These are phyloP conservation scores for Plantago ovata DNA, from an alignment of 257 asterid species.

Conservation along the genomic window DNA sequence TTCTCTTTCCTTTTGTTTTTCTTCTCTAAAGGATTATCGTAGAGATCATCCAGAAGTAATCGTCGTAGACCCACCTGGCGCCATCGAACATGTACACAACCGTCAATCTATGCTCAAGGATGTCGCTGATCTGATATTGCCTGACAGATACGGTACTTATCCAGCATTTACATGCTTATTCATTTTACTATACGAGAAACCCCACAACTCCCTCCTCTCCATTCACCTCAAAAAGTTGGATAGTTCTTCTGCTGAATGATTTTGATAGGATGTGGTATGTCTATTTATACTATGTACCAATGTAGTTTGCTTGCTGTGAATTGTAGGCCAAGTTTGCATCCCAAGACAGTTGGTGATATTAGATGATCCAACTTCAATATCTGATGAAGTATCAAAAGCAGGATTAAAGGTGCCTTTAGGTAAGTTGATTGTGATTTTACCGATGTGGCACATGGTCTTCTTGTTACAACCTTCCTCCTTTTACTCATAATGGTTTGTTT, in stretches of 20 bases:
- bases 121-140: conserved; percentile 69
- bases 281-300: conserved; percentile 9
- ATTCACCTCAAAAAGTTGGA: not conserved
- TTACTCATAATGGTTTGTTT: not conserved
- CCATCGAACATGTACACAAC: conserved; percentile 66
- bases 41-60: conserved; percentile 76
- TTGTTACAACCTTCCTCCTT: not conserved
- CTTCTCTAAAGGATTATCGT: conserved; percentile 60
- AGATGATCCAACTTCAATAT: conserved; percentile 49
- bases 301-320: conserved; percentile 14
- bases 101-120: conserved; percentile 92
- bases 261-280: not conserved
- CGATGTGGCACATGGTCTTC: not conserved
- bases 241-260: not conserved
- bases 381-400: conserved; percentile 63
- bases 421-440: conserved; percentile 20
- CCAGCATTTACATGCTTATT: conserved; percentile 6
- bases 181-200: not conserved
- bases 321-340: conserved; percentile 57
- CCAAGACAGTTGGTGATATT: conserved; percentile 79
- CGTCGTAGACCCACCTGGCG: conserved; percentile 85
- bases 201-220: not conserved
- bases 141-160: conserved; percentile 57
- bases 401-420: conserved; percentile 78
- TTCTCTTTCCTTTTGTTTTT: not conserved